phyloP scores from a whole-genome alignment of 1,284 basidiomycete genomes.

The Malassezia restricta region DNA sequence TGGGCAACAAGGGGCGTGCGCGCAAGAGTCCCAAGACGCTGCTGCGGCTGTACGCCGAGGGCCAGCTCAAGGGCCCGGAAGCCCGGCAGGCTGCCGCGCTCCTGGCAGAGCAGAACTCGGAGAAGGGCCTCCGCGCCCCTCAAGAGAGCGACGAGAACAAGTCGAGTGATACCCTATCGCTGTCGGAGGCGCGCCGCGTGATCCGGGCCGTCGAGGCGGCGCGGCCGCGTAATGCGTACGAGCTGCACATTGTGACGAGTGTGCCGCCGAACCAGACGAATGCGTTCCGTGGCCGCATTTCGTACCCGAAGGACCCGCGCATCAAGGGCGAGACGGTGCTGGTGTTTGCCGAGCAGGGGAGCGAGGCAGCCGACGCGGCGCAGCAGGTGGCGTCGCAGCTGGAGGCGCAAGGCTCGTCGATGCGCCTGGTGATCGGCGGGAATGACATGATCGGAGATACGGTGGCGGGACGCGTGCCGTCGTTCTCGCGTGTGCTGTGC shows the following conservation, averaged over 20 bases:
- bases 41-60: constrained; percentile 10
- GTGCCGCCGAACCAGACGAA: constrained; percentile 41
- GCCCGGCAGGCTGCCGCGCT: constrained; percentile 8
- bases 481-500: constrained; percentile 62
- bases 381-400: constrained; percentile 12
- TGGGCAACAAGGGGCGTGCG: constrained; percentile 24
- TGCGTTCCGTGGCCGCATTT: constrained; percentile 38
- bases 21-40: constrained; percentile 20
- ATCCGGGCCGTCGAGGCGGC: constrained; percentile 20
- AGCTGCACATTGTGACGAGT: constrained; percentile 40
- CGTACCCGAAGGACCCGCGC: constrained; percentile 32
- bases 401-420: constrained; percentile 6
- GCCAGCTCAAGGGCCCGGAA: constrained; percentile 11
- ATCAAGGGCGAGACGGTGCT: constrained; percentile 37
- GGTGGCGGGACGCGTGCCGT: constrained; percentile 27
- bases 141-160: not conserved
- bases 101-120: not conserved
- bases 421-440: constrained; percentile 29
- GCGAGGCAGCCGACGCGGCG: constrained; percentile 28
- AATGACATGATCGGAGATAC: constrained; percentile 37
- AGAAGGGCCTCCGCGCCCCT: not conserved
- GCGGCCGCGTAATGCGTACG: constrained; percentile 35
- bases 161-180: constrained; percentile 1
- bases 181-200: constrained; percentile 8
- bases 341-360: constrained; percentile 41